phyloP scores from a whole-genome alignment of 805 yeast genomes.

The Candida taoyuanica region DNA sequence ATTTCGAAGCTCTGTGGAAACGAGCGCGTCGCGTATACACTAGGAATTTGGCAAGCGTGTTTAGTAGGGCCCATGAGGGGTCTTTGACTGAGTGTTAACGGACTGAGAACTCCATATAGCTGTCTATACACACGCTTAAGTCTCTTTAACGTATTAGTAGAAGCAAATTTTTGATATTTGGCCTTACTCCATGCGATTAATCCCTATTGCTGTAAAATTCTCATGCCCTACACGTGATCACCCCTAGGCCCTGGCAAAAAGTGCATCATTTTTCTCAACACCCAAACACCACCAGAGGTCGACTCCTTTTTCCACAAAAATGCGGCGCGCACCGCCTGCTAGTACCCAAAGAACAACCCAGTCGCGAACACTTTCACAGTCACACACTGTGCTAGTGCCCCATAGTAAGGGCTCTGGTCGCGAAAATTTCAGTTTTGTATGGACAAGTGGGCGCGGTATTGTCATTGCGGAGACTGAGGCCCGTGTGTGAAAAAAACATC shows the following conservation, averaged over 20 bases:
- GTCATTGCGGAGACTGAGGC: background rate
- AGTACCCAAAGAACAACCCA: no score
- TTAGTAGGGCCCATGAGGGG: no score
- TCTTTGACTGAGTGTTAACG: no score
- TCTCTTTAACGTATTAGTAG: no score
- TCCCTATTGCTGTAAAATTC: no score
- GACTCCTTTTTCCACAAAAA: background rate
- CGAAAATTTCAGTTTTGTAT: background rate
- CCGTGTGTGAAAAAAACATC: constrained; percentile 15
- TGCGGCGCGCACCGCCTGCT: constrained; percentile 3
- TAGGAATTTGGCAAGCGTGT: background rate
- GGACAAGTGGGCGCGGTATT: constrained; percentile 1
- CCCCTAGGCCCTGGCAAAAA: background rate
- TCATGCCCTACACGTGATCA: constrained; percentile 3
- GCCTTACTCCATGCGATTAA: no score
- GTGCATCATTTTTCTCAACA: constrained; percentile 1
- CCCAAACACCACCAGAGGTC: constrained; percentile 2
- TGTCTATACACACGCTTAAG: no score
- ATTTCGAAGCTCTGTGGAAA: constrained; percentile 1
- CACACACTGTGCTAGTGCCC: constrained; percentile 1
- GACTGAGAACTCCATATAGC: no score
- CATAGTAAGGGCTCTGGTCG: no score
- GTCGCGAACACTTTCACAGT: constrained; percentile 12
- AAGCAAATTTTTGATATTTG: no score
- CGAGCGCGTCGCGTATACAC: background rate